Evolutionary conservation across 768 basidiomycete species (phyloP), one percentile per base, ranked within the genome.

Genomic region (Termitomyces sp.): DNA sequence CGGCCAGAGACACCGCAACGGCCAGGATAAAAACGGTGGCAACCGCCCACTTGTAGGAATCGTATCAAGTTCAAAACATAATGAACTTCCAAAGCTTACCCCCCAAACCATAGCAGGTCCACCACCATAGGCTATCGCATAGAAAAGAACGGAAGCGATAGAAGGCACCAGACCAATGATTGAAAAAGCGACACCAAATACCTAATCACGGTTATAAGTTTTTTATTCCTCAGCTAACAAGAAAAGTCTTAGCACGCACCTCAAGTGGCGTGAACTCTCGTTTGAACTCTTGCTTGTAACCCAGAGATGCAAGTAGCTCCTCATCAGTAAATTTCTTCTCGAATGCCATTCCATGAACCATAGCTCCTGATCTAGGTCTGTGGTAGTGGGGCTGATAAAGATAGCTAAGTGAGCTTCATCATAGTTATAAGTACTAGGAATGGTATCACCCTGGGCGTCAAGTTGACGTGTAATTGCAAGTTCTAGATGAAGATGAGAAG

Each of bases 81-180:
- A 17, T 39, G 25, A 9, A 9, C 5, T 37, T 37, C 10, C 3
- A 16, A 52, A 30, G 34, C 48, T 58, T 59, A 84, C 83, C 11
- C 86, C 86, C 86, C 86, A 90, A 11, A 87, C 84, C 84, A 89
- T 84, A 1, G 84, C 79, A 2, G 82, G 79, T 0, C 85, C 80
- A 5, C 85, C 86, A 17, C 88, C 87, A 66, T 87, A 85, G 0
- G 84, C 84, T 28, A 87, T 71, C 3, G 85, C 76, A 65, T 83
- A 84, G 60, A 76, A 76, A 37, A 80, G 60, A 14, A 79, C 76
- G 30, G 77, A 79, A 68, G 85, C 81, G 34, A 88, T 85, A 0
- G 86, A 86, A 10, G 86, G 78, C 12, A 89, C 66, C 0, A 81
- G 66, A 1, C 88, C 87, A 51, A 89, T 85, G 57, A 89, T 82